phyloP scores from a whole-genome alignment of 2,329 filamentous ascomycete genomes.

The Cladosporium sp. region DNA sequence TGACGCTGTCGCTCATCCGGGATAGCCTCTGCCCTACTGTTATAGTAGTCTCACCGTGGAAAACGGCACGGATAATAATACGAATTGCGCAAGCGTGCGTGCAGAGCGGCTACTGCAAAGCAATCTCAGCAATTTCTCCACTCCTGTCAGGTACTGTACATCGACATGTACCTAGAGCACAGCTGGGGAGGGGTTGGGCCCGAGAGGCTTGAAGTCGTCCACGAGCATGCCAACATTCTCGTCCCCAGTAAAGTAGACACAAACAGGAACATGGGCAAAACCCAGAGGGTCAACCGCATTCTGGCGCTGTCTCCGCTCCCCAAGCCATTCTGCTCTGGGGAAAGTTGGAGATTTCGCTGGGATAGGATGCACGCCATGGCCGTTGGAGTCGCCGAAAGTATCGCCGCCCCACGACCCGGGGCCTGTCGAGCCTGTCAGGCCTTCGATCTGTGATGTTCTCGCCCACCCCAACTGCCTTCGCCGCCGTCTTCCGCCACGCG shows the following conservation, averaged over 20 bases:
- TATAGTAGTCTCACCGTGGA: no score
- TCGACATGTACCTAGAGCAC: neutral
- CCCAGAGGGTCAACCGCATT: neutral
- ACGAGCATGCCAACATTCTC: neutral
- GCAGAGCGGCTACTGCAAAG: slow-evolving; percentile 9
- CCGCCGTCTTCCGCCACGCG: neutral
- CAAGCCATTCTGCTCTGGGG: slow-evolving; percentile 4
- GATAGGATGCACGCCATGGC: slow-evolving; percentile 9
- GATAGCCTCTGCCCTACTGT: no score
- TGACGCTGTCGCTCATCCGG: no score
- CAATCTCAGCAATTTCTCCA: slow-evolving; percentile 7
- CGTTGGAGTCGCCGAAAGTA: slow-evolving; percentile 11
- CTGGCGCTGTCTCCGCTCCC: neutral
- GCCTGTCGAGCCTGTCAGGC: neutral
- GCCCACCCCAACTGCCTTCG: neutral
- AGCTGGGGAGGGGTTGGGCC: no score
- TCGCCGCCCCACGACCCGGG: slow-evolving; percentile 5
- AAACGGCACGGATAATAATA: neutral
- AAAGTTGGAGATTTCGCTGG: slow-evolving; percentile 1
- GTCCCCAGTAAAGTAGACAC: neutral
- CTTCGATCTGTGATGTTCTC: neutral
- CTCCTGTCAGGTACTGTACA: slow-evolving; percentile 10
- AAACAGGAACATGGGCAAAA: slow-evolving; percentile 1
- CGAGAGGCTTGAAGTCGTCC: neutral
- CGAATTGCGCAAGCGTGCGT: slow-evolving; percentile 10